Conservation (phyloP, 1,284 basidiomycete genomes). For the Rhodofomes roseus region DNA sequence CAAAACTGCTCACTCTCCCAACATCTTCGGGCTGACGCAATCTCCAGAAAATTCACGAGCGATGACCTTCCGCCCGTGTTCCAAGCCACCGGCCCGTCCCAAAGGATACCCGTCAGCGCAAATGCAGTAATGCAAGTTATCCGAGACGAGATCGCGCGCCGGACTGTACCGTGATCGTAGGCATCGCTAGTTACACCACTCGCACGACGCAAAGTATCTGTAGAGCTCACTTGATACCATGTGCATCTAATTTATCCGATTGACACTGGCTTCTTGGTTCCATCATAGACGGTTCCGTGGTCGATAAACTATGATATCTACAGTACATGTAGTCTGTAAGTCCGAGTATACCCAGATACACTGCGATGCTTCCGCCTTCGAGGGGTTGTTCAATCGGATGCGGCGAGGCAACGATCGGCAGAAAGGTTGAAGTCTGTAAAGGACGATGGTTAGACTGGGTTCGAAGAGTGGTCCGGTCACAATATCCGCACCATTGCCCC, state of each 20-base stretch:
- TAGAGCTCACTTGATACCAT: not conserved
- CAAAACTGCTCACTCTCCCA: conserved; percentile 7
- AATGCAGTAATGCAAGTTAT: conserved; percentile 41
- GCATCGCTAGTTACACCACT: not conserved
- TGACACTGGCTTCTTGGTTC: not conserved
- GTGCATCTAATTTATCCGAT: not conserved
- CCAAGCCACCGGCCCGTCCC: conserved; percentile 31
- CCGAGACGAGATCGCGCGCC: conserved; percentile 27
- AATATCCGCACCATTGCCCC: conserved; percentile 24
- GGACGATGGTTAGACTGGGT: not conserved
- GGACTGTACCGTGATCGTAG: conserved; percentile 4
- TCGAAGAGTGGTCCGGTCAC: not conserved
- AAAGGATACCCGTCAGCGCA: conserved; percentile 49
- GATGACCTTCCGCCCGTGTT: conserved; percentile 35
- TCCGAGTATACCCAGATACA: not conserved
- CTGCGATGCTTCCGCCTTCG: not conserved
- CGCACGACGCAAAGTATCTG: not conserved
- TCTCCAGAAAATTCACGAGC: conserved; percentile 28
- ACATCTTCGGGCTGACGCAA: not conserved
- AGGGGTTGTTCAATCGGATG: not conserved
- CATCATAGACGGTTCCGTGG: not conserved
- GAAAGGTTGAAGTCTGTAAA: not conserved
- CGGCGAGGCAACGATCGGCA: not conserved
- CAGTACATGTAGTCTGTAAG: not conserved
- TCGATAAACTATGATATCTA: not conserved